A percentile compares a stretch with the other conserved stretches of the same genome.
Conservation (phyloP, 2,329 filamentous ascomycete genomes). For the Macroventuria anomochaeta region DNA sequence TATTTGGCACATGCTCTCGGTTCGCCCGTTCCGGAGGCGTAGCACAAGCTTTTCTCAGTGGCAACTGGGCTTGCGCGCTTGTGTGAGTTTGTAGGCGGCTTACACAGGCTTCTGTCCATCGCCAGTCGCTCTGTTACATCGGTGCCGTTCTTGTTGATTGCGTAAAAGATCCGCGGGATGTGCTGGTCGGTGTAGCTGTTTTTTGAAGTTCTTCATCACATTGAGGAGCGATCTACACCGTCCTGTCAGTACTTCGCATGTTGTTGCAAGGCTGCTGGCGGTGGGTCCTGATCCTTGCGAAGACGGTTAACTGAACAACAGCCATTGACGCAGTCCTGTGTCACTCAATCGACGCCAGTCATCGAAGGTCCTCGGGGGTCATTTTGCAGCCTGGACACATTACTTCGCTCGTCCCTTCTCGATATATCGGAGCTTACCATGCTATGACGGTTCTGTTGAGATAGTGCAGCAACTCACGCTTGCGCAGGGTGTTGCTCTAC, state of each 20-base stretch:
- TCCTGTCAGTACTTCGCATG: neutral
- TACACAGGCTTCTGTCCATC: conserved; percentile 2
- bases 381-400: neutral
- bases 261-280: neutral
- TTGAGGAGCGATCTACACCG: neutral
- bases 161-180: neutral
- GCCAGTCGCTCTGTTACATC: conserved; percentile 1
- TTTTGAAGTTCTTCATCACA: neutral
- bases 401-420: neutral
- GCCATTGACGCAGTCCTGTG: neutral
- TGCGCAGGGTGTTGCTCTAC: no score
- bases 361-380: neutral
- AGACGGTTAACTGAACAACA: neutral
- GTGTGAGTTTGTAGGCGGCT: conserved; percentile 3
- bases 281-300: neutral
- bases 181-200: neutral
- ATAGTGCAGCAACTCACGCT: no score
- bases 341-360: neutral
- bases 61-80: conserved; percentile 3
- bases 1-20: neutral
- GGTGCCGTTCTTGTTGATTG: neutral
- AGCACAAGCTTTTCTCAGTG: conserved; percentile 7
- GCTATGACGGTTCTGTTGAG: no score
- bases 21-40: conserved; percentile 6
- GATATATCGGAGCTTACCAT: neutral